Percentiles rank a stretch among this genome's conserved stretches.
phyloP scores from a whole-genome alignment of 768 basidiomycete species.

The Kwoniella pini region DNA sequence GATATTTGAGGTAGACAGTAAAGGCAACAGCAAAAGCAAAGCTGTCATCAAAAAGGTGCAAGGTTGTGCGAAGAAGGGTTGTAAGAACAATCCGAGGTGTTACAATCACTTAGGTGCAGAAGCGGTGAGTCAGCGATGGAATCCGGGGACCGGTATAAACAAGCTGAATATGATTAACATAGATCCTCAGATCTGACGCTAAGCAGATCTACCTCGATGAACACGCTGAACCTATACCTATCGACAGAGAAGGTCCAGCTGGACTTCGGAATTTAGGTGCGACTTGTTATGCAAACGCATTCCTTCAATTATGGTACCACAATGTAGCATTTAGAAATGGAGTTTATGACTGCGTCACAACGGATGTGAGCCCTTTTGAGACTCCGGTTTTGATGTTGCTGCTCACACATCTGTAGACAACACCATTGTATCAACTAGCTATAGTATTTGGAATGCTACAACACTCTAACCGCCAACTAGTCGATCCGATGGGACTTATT shows the following conservation, averaged over 20 bases:
- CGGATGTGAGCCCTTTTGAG: slow-evolving; percentile 61
- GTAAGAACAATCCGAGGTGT: slow-evolving; percentile 78
- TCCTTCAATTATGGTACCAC: slow-evolving; percentile 93
- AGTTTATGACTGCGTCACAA: slow-evolving; percentile 74
- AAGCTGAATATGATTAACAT: not conserved
- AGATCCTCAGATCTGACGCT: slow-evolving; percentile 23
- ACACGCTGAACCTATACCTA: slow-evolving; percentile 54
- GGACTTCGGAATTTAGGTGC: slow-evolving; percentile 74
- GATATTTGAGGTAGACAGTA: slow-evolving; percentile 2
- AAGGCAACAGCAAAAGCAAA: slow-evolving; percentile 8
- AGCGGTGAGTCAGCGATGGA: slow-evolving; percentile 64
- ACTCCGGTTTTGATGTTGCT: slow-evolving; percentile 61
- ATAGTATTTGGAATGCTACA: slow-evolving; percentile 77
- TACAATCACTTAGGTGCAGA: slow-evolving; percentile 84
- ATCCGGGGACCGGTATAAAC: not conserved
- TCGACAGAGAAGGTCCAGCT: slow-evolving; percentile 27
- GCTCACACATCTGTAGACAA: slow-evolving; percentile 17
- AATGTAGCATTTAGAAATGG: slow-evolving; percentile 76
- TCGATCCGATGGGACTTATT: slow-evolving; percentile 81
- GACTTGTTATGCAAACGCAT: slow-evolving; percentile 95
- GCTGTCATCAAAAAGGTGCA: not conserved
- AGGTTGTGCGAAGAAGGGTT: slow-evolving; percentile 54
- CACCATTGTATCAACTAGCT: slow-evolving; percentile 57
- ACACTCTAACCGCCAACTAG: slow-evolving; percentile 66
- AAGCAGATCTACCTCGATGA: slow-evolving; percentile 57